These are phyloP conservation scores for Colletotrichum sp. DNA, from an alignment of 2,329 filamentous ascomycete species.

Conservation along the genomic window DNA sequence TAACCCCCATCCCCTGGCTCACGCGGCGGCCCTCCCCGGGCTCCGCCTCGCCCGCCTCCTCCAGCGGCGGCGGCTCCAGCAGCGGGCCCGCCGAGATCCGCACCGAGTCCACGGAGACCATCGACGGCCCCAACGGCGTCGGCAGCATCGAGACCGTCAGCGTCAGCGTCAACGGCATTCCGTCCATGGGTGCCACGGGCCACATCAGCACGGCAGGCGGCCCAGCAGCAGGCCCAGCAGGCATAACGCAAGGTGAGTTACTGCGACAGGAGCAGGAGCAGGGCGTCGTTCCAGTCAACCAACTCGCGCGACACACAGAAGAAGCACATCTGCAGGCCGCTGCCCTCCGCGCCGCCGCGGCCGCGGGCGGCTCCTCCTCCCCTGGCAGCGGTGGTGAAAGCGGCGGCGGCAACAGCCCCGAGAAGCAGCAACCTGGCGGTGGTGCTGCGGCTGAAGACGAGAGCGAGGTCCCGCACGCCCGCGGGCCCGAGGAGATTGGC, in stretches of 20 bases:
- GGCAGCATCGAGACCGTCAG: constrained; percentile 83
- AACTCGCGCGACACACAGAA: constrained; percentile 49
- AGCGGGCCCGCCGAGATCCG: constrained; percentile 55
- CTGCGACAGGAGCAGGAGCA: constrained; percentile 86
- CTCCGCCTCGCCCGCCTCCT: constrained; percentile 19
- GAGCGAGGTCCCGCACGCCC: constrained; percentile 76
- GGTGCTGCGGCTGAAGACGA: constrained; percentile 52
- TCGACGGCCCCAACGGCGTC: constrained; percentile 80
- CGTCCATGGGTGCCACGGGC: constrained; percentile 50
- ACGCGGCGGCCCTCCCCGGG: constrained; percentile 35
- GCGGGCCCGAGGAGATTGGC: constrained; percentile 85
- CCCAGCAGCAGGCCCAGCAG: constrained; percentile 37
- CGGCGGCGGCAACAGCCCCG: constrained; percentile 1
- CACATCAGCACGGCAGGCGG: constrained; percentile 25
- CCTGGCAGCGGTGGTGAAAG: constrained; percentile 12
- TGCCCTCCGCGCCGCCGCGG: constrained; percentile 5
- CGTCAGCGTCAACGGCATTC: constrained; percentile 74
- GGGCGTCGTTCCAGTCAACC: constrained; percentile 74
- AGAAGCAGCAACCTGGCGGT: constrained; percentile 21
- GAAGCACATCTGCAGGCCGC: constrained; percentile 21
- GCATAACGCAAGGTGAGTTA: constrained; percentile 82
- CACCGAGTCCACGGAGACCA: constrained; percentile 79
- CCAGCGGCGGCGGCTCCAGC: background rate
- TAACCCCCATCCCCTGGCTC: constrained; percentile 96
- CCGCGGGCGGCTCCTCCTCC: background rate